Conservation (phyloP, 2,329 filamentous ascomycete genomes). For the Moelleriella libera region DNA sequence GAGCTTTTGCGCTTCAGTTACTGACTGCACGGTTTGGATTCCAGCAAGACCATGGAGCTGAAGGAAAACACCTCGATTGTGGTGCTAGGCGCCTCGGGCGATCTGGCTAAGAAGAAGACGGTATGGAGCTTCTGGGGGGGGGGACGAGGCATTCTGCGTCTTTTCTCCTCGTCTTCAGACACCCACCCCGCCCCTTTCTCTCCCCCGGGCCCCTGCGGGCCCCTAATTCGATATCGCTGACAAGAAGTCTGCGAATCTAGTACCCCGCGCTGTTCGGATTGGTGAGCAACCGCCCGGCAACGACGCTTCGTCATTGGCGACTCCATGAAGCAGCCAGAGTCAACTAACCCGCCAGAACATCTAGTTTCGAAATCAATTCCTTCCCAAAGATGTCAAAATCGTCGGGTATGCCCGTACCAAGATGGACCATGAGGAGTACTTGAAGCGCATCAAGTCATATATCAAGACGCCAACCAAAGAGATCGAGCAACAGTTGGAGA, state of each 20-base stretch:
- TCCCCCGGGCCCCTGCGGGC: too few species aligned
- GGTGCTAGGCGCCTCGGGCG: conserved; percentile 91
- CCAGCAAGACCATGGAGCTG: conserved; percentile 68
- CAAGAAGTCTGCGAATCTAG: conserved; percentile 26
- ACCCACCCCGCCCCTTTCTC: neutral
- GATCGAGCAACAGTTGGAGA: conserved; percentile 83
- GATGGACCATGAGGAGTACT: conserved; percentile 95
- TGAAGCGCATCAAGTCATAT: conserved; percentile 89
- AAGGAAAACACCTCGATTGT: conserved; percentile 98
- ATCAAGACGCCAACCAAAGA: conserved; percentile 99
- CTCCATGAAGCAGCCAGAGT: neutral
- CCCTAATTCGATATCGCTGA: conserved; percentile 7
- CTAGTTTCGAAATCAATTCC: conserved; percentile 97
- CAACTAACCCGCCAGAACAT: neutral
- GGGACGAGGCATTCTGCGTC: neutral
- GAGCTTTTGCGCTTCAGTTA: neutral
- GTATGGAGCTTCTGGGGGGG: conserved; percentile 33
- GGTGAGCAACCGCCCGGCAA: conserved; percentile 39
- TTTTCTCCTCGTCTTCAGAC: neutral
- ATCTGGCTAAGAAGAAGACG: conserved; percentile 99
- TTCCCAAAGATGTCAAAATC: conserved; percentile 91
- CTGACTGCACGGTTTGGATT: neutral
- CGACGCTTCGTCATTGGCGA: neutral
- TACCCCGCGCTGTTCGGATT: conserved; percentile 96
- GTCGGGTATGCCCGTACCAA: conserved; percentile 98